Evolutionary conservation across 2,329 filamentous ascomycete species (phyloP), one percentile per base, ranked within the genome.

Genomic region (Alternaria arborescens): DNA sequence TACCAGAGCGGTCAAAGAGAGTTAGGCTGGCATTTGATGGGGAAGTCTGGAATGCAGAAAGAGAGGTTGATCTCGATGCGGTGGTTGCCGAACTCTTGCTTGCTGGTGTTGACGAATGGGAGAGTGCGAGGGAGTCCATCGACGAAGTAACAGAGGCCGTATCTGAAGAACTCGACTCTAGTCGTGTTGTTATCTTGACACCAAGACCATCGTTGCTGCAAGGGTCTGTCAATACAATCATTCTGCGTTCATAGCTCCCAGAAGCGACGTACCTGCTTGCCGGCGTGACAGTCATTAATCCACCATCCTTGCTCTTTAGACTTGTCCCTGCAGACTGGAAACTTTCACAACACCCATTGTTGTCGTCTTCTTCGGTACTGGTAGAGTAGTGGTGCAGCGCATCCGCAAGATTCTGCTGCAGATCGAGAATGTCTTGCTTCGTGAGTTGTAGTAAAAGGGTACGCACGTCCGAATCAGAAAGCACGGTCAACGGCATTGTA

Each of bases 261-360:
- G 18, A 24, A n/a, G 10, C n/a, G 16, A 24, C 55, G 32, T 43
- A 63, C 62, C 62, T 66, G 40, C 83, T 87, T 12, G 87, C 87
- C 3, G 89, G 89, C 87, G 90, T 89, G 77, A 90, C 89, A 10
- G 91, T 79, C 4, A 87, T 89, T 2, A 85, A 87, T 32, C 84
- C 83, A 4, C 88, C 88, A 82, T 88, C 84, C 52, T 84, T 84
- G 12, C 86, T 84, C 53, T 85, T 86, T 53, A 91, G 83, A 2
- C 84, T 81, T 2, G 87, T 89, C 41, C 88, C 82, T 58, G 85
- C 83, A 1, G 88, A 88, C 62, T 91, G 89, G 62, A 86, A 88
- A 10, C 82, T 81, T 2, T 86, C 84, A 55, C 84, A 85, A 67
- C 86, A 89, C 36, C 84, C 84, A 67, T 83, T 82, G 64, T 83